Evolutionary conservation across 225 moss, liverwort and hornwort species (phyloP).

Genomic region (Marchantia polymorpha): DNA sequence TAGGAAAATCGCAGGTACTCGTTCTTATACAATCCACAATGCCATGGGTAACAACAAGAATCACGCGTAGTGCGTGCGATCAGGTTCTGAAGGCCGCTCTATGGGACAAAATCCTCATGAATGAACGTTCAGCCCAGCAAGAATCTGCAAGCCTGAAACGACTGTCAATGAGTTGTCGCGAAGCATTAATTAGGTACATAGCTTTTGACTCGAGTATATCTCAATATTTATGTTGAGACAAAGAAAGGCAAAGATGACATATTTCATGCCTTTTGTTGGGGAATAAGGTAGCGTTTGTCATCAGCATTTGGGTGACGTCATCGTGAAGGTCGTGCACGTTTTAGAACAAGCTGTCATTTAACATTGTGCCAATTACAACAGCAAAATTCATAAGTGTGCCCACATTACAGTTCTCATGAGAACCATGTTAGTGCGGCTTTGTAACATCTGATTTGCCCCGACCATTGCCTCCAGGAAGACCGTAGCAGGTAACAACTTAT

Average conservation of each 20-base stretch:
- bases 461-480: not conserved
- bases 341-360: not conserved
- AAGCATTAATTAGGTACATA: constrained; percentile 5
- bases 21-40: not conserved
- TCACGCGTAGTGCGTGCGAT: not conserved
- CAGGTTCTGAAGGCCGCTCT: not conserved
- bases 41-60: not conserved
- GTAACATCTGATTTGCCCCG: not conserved
- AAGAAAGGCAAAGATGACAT: not conserved
- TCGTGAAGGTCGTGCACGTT: not conserved
- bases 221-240: not conserved
- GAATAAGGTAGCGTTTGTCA: constrained; percentile 3
- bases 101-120: not conserved
- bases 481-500: not conserved
- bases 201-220: not conserved
- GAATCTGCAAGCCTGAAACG: constrained; percentile 3
- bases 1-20: constrained; percentile 4
- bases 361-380: not conserved
- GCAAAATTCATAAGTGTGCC: not conserved
- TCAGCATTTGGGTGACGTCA: constrained; percentile 1
- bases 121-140: not conserved
- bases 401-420: not conserved
- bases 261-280: not conserved
- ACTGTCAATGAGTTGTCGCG: not conserved
- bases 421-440: not conserved